Conservation (phyloP, 441 rosid species). For the Kokia cookei region DNA sequence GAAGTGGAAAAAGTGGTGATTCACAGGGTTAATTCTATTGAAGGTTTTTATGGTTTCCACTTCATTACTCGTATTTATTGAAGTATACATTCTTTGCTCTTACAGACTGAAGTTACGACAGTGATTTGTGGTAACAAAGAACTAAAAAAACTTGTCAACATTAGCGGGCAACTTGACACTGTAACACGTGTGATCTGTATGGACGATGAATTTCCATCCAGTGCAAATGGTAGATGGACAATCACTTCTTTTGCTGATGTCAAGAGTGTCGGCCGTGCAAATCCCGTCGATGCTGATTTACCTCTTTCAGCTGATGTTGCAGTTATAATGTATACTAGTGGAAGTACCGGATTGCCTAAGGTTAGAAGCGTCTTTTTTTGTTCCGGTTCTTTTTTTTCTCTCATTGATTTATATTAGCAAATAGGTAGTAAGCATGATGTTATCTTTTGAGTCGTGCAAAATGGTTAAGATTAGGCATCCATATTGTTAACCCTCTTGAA, state of each 20-base stretch:
- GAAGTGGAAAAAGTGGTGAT: not conserved
- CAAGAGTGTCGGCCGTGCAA: constrained; percentile 67
- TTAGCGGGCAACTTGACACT: constrained; percentile 85
- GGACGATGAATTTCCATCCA: constrained; percentile 71
- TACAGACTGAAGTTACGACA: constrained; percentile 90
- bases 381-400: not conserved
- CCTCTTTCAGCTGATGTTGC: constrained; percentile 82
- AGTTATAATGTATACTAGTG: constrained; percentile 98
- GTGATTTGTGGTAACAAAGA: constrained; percentile 91
- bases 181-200: constrained; percentile 78
- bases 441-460: not conserved
- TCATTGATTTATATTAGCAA: not conserved
- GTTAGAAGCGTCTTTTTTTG: constrained; percentile 33
- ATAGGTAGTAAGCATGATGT: not conserved
- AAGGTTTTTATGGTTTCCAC: not conserved
- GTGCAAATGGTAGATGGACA: constrained; percentile 53
- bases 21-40: not conserved
- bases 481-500: not conserved
- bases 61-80: not conserved
- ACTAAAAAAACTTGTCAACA: constrained; percentile 70
- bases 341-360: constrained; percentile 97
- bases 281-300: constrained; percentile 54
- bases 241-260: constrained; percentile 57
- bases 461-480: not conserved
- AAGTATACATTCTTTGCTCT: constrained; percentile 8